A percentile compares a stretch with the other conserved stretches of the same genome.
Conservation (phyloP, 768 basidiomycete genomes). For the Agrocybe praecox region DNA sequence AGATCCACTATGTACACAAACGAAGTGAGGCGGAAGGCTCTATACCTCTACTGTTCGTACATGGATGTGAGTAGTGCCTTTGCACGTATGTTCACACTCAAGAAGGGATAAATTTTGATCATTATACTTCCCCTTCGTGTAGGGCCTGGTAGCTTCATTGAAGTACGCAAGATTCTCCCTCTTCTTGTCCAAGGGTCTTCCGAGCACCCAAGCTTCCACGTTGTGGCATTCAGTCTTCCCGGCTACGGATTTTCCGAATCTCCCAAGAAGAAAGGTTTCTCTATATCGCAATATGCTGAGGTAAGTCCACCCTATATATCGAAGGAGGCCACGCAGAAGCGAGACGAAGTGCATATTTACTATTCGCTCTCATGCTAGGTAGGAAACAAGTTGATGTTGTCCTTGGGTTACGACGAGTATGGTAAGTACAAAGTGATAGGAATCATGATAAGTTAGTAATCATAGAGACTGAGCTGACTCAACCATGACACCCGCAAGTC, state of each 20-base stretch:
- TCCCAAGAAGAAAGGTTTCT: slow-evolving; percentile 54
- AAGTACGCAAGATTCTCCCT: slow-evolving; percentile 59
- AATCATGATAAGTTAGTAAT: neutral
- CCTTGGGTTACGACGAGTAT: slow-evolving; percentile 52
- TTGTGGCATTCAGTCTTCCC: slow-evolving; percentile 60
- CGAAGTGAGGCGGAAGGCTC: slow-evolving; percentile 43
- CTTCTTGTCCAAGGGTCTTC: slow-evolving; percentile 42
- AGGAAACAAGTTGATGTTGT: slow-evolving; percentile 47
- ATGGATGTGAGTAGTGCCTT: slow-evolving; percentile 43
- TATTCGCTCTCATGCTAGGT: slow-evolving; percentile 30
- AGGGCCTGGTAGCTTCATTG: slow-evolving; percentile 68
- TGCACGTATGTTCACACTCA: neutral
- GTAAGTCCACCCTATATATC: slow-evolving; percentile 33
- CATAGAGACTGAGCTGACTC: neutral
- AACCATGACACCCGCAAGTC: slow-evolving; percentile 22
- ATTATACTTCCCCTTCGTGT: neutral
- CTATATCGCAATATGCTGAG: slow-evolving; percentile 47
- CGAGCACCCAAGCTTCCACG: slow-evolving; percentile 59
- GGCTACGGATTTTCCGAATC: slow-evolving; percentile 65
- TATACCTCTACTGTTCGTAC: slow-evolving; percentile 61
- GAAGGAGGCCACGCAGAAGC: neutral
- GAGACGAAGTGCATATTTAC: slow-evolving; percentile 55
- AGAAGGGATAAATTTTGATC: neutral
- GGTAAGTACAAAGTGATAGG: slow-evolving; percentile 34
- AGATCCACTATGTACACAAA: slow-evolving; percentile 61